Conservation (phyloP, 768 basidiomycete genomes). For the Coprinopsis strossmayeri region DNA sequence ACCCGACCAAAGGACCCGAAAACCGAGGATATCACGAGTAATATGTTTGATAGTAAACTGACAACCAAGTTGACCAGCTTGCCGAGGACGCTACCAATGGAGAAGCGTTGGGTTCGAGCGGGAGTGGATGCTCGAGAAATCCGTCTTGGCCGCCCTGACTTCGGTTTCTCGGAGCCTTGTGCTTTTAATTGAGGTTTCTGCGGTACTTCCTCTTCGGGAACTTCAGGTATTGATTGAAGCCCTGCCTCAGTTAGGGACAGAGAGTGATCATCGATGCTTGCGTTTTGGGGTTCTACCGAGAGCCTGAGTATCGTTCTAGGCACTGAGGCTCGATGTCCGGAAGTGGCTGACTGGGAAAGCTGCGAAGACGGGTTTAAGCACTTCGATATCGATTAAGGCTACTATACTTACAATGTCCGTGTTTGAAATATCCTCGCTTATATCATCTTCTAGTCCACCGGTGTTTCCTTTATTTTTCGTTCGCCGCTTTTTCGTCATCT, state of each 20-base stretch:
- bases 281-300: constrained; percentile 35
- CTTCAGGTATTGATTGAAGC: constrained; percentile 59
- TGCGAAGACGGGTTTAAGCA: constrained; percentile 15
- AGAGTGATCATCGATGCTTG: constrained; percentile 23
- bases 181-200: constrained; percentile 18
- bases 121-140: constrained; percentile 23
- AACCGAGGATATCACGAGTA: constrained; percentile 25
- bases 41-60: constrained; percentile 27
- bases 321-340: constrained; percentile 31
- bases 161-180: constrained; percentile 13
- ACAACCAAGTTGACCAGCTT: constrained; percentile 27
- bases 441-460: constrained; percentile 43
- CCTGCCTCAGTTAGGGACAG: constrained; percentile 42
- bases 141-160: constrained; percentile 21
- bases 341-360: constrained; percentile 24
- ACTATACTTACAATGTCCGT: constrained; percentile 26
- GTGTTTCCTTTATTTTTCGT: constrained; percentile 36
- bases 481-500: constrained; percentile 50
- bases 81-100: constrained; percentile 39
- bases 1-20: constrained; percentile 27
- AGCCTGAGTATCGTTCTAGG: constrained; percentile 34
- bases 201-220: constrained; percentile 40
- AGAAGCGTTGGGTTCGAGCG: constrained; percentile 20
- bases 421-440: constrained; percentile 38
- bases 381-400: neutral